A percentile compares a stretch with the other conserved stretches of the same genome.
phyloP scores from a whole-genome alignment of 257 asterid species.

The Fraxinus pennsylvanica region DNA sequence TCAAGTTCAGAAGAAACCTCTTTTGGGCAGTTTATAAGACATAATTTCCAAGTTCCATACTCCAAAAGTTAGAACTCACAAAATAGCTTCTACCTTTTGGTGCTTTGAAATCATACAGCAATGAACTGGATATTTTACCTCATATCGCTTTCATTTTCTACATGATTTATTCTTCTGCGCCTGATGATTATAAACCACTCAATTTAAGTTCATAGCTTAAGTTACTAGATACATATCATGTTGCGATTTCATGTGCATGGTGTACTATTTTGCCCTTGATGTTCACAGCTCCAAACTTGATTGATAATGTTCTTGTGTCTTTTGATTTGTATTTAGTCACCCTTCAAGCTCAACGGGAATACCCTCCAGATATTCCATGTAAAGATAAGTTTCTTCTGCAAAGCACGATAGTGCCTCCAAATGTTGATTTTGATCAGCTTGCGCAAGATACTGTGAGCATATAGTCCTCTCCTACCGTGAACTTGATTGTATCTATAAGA shows the following conservation, averaged over 20 bases:
- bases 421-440: slow-evolving; percentile 60
- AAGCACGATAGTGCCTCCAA: slow-evolving; percentile 55
- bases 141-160: not conserved
- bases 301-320: not conserved
- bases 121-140: not conserved
- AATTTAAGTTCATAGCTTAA: not conserved
- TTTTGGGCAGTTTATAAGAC: not conserved
- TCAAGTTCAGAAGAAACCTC: not conserved
- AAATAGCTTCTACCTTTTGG: not conserved
- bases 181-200: not conserved
- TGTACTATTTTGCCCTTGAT: not conserved
- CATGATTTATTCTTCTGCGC: not conserved
- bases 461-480: not conserved
- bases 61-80: not conserved
- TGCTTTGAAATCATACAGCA: not conserved
- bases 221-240: not conserved
- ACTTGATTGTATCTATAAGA: slow-evolving; percentile 4
- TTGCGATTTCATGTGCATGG: not conserved
- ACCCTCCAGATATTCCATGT: slow-evolving; percentile 74
- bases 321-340: slow-evolving; percentile 49
- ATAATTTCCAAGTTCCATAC: not conserved
- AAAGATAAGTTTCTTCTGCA: slow-evolving; percentile 79
- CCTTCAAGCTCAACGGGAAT: slow-evolving; percentile 78
- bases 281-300: not conserved
- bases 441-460: slow-evolving; percentile 61